Evolutionary conservation across 257 asterid species (phyloP), one percentile per base, ranked within the genome.

Genomic region (Scutellaria barbata): DNA sequence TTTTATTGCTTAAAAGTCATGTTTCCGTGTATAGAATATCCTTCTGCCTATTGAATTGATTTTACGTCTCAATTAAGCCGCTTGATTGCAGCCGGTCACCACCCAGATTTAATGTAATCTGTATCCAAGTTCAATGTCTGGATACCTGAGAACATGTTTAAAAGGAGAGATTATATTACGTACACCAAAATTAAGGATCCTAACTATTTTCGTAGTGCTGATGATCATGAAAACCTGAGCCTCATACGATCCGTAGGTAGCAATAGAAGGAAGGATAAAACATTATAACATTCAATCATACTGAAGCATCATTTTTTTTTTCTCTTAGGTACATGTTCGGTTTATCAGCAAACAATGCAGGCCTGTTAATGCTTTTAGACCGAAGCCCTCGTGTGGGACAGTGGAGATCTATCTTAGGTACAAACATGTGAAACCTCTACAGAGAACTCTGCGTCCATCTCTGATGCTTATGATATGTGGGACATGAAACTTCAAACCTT

Each of bases 281-380:
- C 35, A 30, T 9, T 22, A 5, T 20, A 25, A 39, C 35, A 30
- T 30, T 22, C 20, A 33, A 35, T 66, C 77, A 18, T 58, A 45
- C 12, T 35, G 10, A 39, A 48, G 48, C 54, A 56, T 17, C 33
- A 18, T 41, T n/a, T 14, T 51, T 10, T 14, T 61, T n/a, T 47
- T 50, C 47, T 68, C 63, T 63, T 78, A 95, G 99, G 96, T 88
- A 91, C 86, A 73, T 74, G 88, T 88, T 91, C 48, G 98, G 99
- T 50, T 69, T 85, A 73, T 83, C 96, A 17, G 77, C 87, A 76
- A 83, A 84, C 57, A 84, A 85, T 13, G 81, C 83, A 1, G 99
- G 99, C 63, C 76, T 89, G 83, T 85, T 88, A 68, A 63, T 82
- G 85, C 92, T 89, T 58, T 74, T 95, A 74, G 92, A 95, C 57